Conservation (phyloP, 768 basidiomycete species). For the Trametopsis cervina region DNA sequence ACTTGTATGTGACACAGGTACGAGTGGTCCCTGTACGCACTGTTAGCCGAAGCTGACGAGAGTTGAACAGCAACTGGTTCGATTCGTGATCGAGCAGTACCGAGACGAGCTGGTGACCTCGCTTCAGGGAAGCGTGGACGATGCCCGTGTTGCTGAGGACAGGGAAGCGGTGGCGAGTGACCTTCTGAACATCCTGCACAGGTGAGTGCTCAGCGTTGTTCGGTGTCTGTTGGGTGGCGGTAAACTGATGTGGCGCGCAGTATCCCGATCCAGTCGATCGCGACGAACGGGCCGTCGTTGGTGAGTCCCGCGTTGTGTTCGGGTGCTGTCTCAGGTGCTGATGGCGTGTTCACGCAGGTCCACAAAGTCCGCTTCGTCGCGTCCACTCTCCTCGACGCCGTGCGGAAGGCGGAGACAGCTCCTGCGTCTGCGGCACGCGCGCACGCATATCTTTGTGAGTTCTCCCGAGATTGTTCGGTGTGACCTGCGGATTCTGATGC, state of each 20-base stretch:
- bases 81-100: conserved; percentile 90
- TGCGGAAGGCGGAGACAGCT: conserved; percentile 73
- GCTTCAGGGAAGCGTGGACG: conserved; percentile 58
- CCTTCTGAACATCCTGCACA: conserved; percentile 79
- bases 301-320: conserved; percentile 27
- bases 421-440: conserved; percentile 79
- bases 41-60: too few relatives aligned
- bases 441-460: conserved; percentile 79
- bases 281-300: conserved; percentile 79
- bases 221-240: conserved; percentile 1
- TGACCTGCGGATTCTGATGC: background rate
- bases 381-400: conserved; percentile 80
- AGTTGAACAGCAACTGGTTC: conserved; percentile 90
- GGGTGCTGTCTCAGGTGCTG: background rate
- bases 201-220: conserved; percentile 31
- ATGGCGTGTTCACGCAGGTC: conserved; percentile 39
- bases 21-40: conserved; percentile 13
- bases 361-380: conserved; percentile 93
- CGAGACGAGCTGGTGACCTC: conserved; percentile 75
- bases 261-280: conserved; percentile 91
- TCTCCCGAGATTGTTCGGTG: conserved; percentile 6
- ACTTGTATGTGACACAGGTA: conserved; percentile 89
- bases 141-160: conserved; percentile 60
- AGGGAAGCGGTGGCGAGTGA: conserved; percentile 84
- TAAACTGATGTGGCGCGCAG: conserved; percentile 28